A percentile compares a stretch with the other conserved stretches of the same genome.
Conservation (phyloP, 2,329 filamentous ascomycete genomes). For the Penicillium occitanis region DNA sequence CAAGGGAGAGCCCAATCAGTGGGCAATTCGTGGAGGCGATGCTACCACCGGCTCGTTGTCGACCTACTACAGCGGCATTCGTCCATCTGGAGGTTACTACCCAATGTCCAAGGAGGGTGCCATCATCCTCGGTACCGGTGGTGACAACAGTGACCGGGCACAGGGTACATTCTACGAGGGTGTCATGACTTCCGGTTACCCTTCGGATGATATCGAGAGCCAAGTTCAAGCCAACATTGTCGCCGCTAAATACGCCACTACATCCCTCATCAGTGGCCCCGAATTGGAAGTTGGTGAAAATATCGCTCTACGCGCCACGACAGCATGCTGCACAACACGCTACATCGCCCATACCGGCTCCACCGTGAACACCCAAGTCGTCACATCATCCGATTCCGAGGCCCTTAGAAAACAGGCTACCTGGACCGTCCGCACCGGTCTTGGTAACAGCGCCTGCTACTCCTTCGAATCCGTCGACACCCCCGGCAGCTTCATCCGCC, state of each 20-base stretch:
- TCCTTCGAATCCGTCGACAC: constrained; percentile 63
- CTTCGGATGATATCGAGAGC: constrained; percentile 16
- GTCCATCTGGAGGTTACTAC: constrained; percentile 12
- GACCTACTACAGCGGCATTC: constrained; percentile 17
- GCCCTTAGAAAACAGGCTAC: constrained; percentile 54
- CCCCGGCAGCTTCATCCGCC: constrained; percentile 59
- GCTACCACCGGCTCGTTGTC: constrained; percentile 13
- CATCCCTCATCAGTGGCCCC: constrained; percentile 18
- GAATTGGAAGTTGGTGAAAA: constrained; percentile 2
- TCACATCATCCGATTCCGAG: constrained; percentile 52
- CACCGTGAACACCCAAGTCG: constrained; percentile 56
- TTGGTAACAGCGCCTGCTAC: constrained; percentile 57
- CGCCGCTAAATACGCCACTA: constrained; percentile 14
- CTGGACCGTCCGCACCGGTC: constrained; percentile 56
- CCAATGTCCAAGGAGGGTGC: constrained; percentile 18
- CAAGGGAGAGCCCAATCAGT: constrained; percentile 16
- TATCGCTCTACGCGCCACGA: constrained; percentile 58
- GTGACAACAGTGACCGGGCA: constrained; percentile 17
- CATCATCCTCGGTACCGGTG: constrained; percentile 19
- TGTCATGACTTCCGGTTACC: constrained; percentile 18
- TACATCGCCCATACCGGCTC: constrained; percentile 57
- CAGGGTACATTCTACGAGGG: constrained; percentile 20
- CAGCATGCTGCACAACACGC: constrained; percentile 53
- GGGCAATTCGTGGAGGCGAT: constrained; percentile 20
- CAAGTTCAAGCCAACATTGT: constrained; percentile 16